Evolutionary conservation across 495 filamentous ascomycete species (phyloP), one percentile per base, ranked within the genome.

Genomic region (Aspergillus olivimuriae): DNA sequence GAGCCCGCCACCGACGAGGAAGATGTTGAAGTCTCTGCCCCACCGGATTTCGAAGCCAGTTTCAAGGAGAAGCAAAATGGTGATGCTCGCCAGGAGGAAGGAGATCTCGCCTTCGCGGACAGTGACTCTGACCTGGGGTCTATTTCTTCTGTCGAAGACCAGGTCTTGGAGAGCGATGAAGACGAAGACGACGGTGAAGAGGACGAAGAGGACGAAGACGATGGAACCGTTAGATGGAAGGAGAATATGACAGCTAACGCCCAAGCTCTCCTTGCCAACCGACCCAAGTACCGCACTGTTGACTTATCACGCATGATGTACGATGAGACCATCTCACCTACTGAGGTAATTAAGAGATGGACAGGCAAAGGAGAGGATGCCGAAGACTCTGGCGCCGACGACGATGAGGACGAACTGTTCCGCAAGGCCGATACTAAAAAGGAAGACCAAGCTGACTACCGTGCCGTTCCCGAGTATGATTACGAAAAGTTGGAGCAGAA

Each of bases 51-150:
- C 37, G 65, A 53, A 36, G 57, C 50, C 18, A 64, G 38, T 36
- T 72, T 64, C 54, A 72, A 60, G 55, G 68, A 66, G 49, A 64
- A 55, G 50, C 72, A 73, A 43, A 65, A 69, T 26, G 69, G 60
- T 39, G 57, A 53, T 3, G 24, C 24, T 5, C 74, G 62, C 7
- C 68, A 57, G 6, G 66, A 72, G 10, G 80, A 82, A 24, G 83
- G 78, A 31, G 78, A 81, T 40, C 46, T 95, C 49, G 84, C 78
- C n/a, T 98, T 95, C 62, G 90, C 91, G 1, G 90, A 97, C 54
- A 92, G 86, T 54, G 92, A 98, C 57, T 96, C 91, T 5, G 94
- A 97, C 60, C 69, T 97, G 3, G 92, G 92, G 10, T 96, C 92
- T 11, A 65, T 95, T 26, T 94, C 85, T n/a, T 77, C 76, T 2